phyloP scores from a whole-genome alignment of 192 early-diverging fungal genomes.

The Gonapodya prolifera region DNA sequence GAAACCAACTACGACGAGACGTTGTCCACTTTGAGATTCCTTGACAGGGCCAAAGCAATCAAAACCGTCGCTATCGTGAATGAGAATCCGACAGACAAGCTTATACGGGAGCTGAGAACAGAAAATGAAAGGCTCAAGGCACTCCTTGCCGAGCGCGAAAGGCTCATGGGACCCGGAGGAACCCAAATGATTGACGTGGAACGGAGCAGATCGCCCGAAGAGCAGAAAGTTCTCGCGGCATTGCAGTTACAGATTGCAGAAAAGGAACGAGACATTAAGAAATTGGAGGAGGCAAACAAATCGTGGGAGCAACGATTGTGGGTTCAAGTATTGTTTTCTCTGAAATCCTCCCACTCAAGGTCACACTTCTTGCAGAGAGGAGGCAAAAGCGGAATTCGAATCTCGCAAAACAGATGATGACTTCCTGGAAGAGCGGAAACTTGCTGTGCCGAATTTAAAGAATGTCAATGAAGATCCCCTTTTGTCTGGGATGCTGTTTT shows the following conservation, averaged over 20 bases:
- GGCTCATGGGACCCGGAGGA: neutral
- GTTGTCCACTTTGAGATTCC: constrained; percentile 65
- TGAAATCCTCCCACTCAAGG: neutral
- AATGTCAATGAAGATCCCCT: neutral
- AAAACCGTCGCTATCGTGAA: constrained; percentile 25
- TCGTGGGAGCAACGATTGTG: neutral
- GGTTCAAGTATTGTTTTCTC: neutral
- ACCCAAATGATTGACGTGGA: neutral
- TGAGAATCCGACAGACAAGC: neutral
- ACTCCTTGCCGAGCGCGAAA: neutral
- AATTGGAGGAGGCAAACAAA: neutral
- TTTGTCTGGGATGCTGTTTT: neutral
- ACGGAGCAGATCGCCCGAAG: neutral
- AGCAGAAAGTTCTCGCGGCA: neutral
- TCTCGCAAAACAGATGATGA: neutral
- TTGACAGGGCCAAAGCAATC: constrained; percentile 55
- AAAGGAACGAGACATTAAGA: neutral
- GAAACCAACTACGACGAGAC: constrained; percentile 58
- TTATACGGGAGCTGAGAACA: neutral
- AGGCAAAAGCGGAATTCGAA: neutral
- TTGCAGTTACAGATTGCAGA: neutral
- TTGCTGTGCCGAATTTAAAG: neutral
- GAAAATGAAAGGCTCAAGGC: neutral
- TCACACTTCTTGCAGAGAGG: neutral
- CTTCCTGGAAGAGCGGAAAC: neutral